Conservation (phyloP, 371 early-diverging fungal genomes). For the Rhizopus delemar region DNA sequence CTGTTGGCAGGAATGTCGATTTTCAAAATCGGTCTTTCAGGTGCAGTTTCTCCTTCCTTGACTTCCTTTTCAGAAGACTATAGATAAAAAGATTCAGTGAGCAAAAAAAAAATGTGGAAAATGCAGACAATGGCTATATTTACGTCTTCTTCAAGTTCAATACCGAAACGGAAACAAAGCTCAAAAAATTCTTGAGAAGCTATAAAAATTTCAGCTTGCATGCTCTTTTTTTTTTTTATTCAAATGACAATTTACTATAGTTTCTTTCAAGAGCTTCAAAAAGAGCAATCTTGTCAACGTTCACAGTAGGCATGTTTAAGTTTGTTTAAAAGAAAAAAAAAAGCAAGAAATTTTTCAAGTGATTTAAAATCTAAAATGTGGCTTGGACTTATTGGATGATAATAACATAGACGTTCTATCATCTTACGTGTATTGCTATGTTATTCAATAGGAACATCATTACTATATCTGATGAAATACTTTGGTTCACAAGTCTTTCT, state of each 20-base stretch:
- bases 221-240: background rate
- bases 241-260: constrained; percentile 61
- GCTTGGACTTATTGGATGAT: background rate
- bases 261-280: constrained; percentile 78
- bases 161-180: constrained; percentile 99
- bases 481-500: no score
- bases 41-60: constrained; percentile 62
- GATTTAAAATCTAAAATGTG: background rate
- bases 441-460: no score
- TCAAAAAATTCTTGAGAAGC: constrained; percentile 91
- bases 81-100: constrained; percentile 11
- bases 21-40: constrained; percentile 86
- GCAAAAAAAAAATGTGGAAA: constrained; percentile 2
- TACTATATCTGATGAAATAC: no score
- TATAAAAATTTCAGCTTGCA: constrained; percentile 16
- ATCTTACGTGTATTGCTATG: no score
- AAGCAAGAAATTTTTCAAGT: background rate
- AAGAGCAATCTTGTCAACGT: constrained; percentile 88
- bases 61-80: constrained; percentile 84
- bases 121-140: constrained; percentile 12
- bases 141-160: constrained; percentile 98
- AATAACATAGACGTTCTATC: no score
- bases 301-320: constrained; percentile 93
- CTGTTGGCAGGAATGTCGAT: constrained; percentile 99
- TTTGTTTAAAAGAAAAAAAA: constrained; percentile 53